Evolutionary conservation across 2,329 filamentous ascomycete genomes (phyloP).

Genomic region (Fusarium austroafricanum): DNA sequence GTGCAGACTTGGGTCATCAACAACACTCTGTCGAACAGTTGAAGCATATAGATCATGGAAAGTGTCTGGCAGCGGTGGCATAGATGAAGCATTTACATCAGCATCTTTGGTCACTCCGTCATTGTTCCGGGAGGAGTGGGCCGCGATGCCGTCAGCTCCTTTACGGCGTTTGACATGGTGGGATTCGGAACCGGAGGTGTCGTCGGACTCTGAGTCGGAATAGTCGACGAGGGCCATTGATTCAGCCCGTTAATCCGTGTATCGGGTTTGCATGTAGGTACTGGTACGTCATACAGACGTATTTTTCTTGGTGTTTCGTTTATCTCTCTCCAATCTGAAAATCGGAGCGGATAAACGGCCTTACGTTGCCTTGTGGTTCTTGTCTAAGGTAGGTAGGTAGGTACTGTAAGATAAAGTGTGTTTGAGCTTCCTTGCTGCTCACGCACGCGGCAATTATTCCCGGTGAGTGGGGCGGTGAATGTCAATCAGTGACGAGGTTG

Average conservation of each 20-base stretch:
- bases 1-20: conserved; percentile 86
- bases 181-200: conserved; percentile 37
- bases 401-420: neutral
- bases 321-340: neutral
- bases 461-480: neutral
- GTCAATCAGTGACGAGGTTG: neutral
- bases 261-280: neutral
- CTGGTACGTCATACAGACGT: conserved; percentile 10
- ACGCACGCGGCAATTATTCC: conserved; percentile 13
- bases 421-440: neutral
- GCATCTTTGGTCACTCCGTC: conserved; percentile 10
- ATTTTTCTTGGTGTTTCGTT: conserved; percentile 1
- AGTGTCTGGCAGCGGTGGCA: conserved; percentile 80
- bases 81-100: conserved; percentile 45
- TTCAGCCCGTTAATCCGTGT: neutral
- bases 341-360: conserved; percentile 1
- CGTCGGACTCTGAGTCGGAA: conserved; percentile 46
- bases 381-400: too few species aligned
- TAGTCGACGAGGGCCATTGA: conserved; percentile 75
- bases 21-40: conserved; percentile 78
- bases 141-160: conserved; percentile 37
- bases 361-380: neutral
- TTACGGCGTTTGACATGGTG: conserved; percentile 55
- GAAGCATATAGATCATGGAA: conserved; percentile 94
- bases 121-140: conserved; percentile 27